Base-by-base conservation (phyloP, 768 basidiomycete genomes). In the Postia placenta region DNA sequence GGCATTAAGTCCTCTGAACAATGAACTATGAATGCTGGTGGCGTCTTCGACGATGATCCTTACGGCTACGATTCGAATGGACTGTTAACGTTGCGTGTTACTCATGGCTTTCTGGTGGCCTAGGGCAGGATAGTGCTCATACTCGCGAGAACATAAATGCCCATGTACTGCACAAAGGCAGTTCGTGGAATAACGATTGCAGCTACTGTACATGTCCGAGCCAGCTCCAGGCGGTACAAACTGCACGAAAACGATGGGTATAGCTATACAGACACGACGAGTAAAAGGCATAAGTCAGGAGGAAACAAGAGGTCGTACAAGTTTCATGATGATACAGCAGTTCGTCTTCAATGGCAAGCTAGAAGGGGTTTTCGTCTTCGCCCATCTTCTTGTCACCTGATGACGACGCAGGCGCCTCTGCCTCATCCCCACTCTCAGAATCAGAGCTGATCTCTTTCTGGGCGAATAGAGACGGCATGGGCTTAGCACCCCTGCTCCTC, bases 291-390 rank as follows among this genome's bases (percentile, higher is more conserved):
- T 41, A 25, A 33, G 37, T 42, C 35, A 51, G 23, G 37, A 40
- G 19, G 33, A 28, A 12, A 45, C 35, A 27, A 38, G 25, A 24
- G 25, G 15, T 46, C 44, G 38, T 47, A 51, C 45, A 54, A 40
- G 27, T 14, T 26, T 38, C 37, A 40, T 40, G 27, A 48, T 38
- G 25, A 40, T 40, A 48, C 37, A n/a, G 4, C 19, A 14, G 22
- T 12, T 35, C 33, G 23, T 47, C 47, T 14, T 22, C 38, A 25
- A 39, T 38, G 26, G 30, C 30, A n/a, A 17, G 36, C 68, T 68
- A 82, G 68, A 91, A 90, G 17, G 87, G 87, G 59, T 87, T 90
- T 62, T 83, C 80, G 46, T 82, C 84, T 56, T 69, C 67, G 45
- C 69, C 71, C 58, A 72, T 69, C 56, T 62, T 67, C 44, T 60